Evolutionary conservation across 495 filamentous ascomycete species (phyloP), one percentile per base, ranked within the genome.

Genomic region (Neurospora cerealis): DNA sequence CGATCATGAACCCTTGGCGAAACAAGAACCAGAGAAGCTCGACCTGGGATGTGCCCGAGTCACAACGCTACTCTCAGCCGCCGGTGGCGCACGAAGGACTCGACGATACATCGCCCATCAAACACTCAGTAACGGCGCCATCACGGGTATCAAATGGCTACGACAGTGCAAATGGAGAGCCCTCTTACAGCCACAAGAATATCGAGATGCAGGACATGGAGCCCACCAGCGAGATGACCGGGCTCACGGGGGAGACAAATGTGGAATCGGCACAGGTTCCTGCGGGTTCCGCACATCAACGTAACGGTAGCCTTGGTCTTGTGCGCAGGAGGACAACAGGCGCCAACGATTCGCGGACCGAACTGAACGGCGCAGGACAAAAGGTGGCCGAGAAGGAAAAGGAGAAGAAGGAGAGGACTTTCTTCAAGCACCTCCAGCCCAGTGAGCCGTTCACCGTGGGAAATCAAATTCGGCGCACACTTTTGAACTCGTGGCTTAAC

Each of bases 401-500:
- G 60, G 78, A 79, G 34, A 76, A 82, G 40, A 72, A 83, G 71
- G 82, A 85, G 72, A 80, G 79, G 41, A 80, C 78, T 19, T 78
- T 85, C 48, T 79, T 84, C 76, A 84, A 87, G 72, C 80, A 83
- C 71, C 54, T 82, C 21, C 81, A 83, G 69, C 80, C 81, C 21
- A 87, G 85, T 66, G 79, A 80, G 60, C 80, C 86, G 17, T 93
- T 90, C 73, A 95, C 92, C 0, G 75, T 90, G n/a, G 82, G 82
- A 62, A 89, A 91, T 73, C 93, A 96, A 80, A 75, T 96, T 42
- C 87, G 85, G 69, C 87, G 89, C 11, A 92, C 91, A 0, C 70
- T 97, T 5, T 87, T 96, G 76, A 89, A 89, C 75, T 94, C 92
- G 1, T 95, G 92, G 88, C 91, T 97, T 77, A 97, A 97, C 78